Conservation (phyloP, 805 yeast genomes). For the Saccharomycopsis schoenii region DNA sequence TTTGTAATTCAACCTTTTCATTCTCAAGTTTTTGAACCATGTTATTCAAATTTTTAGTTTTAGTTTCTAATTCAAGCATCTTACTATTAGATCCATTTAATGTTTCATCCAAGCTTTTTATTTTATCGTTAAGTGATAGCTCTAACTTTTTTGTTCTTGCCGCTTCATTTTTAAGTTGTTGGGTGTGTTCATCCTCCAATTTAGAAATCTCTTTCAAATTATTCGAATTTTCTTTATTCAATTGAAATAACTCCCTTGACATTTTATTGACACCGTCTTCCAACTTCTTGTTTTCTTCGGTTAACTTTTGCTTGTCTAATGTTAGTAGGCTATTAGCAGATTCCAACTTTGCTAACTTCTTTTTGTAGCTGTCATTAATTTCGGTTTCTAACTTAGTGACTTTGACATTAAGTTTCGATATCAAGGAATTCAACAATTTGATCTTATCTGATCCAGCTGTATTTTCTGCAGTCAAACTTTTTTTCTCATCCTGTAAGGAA, state of each 20-base stretch:
- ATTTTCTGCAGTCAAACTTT: neutral
- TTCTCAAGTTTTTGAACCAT: slow-evolving; percentile 21
- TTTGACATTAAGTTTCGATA: slow-evolving; percentile 12
- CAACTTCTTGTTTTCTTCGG: slow-evolving; percentile 44
- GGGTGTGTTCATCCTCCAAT: slow-evolving; percentile 33
- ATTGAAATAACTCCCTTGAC: slow-evolving; percentile 69
- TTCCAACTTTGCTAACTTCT: slow-evolving; percentile 10
- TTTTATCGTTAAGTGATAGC: slow-evolving; percentile 20
- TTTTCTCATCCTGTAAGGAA: slow-evolving; percentile 8
- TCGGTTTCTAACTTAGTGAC: slow-evolving; percentile 14
- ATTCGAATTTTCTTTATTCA: slow-evolving; percentile 50
- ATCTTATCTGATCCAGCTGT: slow-evolving; percentile 4
- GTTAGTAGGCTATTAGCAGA: slow-evolving; percentile 21
- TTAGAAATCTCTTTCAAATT: slow-evolving; percentile 34
- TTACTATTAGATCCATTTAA: slow-evolving; percentile 1
- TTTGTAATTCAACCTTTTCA: slow-evolving; percentile 21
- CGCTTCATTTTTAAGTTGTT: slow-evolving; percentile 26
- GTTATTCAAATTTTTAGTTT: slow-evolving; percentile 15
- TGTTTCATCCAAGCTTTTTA: neutral
- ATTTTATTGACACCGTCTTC: slow-evolving; percentile 86
- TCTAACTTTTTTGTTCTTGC: slow-evolving; percentile 23
- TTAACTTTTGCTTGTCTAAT: slow-evolving; percentile 22
- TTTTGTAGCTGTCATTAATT: slow-evolving; percentile 11
- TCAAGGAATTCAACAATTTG: slow-evolving; percentile 2
- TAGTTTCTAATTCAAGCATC: slow-evolving; percentile 17